A percentile compares a stretch with the other conserved stretches of the same genome.
Conservation (phyloP, 768 basidiomycete genomes). For the Amanita rimosa region DNA sequence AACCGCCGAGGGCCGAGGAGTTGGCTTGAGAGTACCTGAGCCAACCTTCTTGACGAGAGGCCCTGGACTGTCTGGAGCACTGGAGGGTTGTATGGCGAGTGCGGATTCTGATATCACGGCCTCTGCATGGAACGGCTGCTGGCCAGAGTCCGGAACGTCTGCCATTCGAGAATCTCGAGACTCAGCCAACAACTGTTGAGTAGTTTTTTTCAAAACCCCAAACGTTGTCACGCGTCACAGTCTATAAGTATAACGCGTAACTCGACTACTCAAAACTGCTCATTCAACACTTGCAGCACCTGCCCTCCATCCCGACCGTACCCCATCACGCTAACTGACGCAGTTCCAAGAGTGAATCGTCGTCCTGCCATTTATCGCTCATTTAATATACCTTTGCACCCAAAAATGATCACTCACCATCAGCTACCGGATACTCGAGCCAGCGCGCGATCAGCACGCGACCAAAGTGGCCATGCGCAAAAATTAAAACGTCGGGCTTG, state of each 20-base stretch:
- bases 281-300: slow-evolving; percentile 60
- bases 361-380: neutral
- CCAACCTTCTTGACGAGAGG: slow-evolving; percentile 64
- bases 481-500: slow-evolving; percentile 71
- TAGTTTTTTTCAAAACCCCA: too few species aligned
- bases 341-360: slow-evolving; percentile 50
- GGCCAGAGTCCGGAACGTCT: neutral
- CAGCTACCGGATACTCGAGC: slow-evolving; percentile 54
- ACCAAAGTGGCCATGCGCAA: slow-evolving; percentile 84
- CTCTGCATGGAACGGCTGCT: too few species aligned
- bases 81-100: slow-evolving; percentile 14
- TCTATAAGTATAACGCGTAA: neutral
- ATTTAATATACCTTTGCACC: neutral
- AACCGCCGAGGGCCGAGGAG: slow-evolving; percentile 13
- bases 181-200: too few species aligned
- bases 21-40: slow-evolving; percentile 35
- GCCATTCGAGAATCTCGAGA: slow-evolving; percentile 1
- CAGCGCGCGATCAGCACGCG: slow-evolving; percentile 74
- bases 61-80: slow-evolving; percentile 38
- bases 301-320: slow-evolving; percentile 76
- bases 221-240: slow-evolving; percentile 3
- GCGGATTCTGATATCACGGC: neutral
- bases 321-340: slow-evolving; percentile 68
- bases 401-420: slow-evolving; percentile 27
- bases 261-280: slow-evolving; percentile 22